Evolutionary conservation across 225 moss, liverwort and hornwort species (phyloP).

Genomic region (Bryum argenteum): DNA sequence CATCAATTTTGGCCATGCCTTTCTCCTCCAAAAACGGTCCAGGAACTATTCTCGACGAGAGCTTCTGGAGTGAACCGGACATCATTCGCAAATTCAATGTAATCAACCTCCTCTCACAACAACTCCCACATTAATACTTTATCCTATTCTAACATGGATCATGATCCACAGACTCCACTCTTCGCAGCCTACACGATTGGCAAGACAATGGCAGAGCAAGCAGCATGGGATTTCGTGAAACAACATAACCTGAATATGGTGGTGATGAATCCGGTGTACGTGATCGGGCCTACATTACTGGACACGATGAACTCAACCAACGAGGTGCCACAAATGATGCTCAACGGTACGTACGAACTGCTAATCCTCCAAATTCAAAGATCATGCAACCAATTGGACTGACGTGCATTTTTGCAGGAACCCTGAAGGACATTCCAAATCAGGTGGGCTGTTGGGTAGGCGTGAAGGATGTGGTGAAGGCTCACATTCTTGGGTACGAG

Average conservation of each 20-base stretch:
- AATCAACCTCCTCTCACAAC: conserved; percentile 21
- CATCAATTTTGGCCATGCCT: conserved; percentile 38
- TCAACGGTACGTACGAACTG: conserved; percentile 18
- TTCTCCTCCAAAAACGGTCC: neutral
- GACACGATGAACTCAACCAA: conserved; percentile 48
- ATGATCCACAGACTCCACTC: neutral
- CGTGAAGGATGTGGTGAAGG: conserved; percentile 63
- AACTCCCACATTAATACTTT: neutral
- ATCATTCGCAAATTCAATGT: conserved; percentile 9
- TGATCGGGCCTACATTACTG: conserved; percentile 50
- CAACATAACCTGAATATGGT: conserved; percentile 60
- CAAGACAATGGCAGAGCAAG: conserved; percentile 64
- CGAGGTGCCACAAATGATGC: neutral
- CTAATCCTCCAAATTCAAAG: too few species aligned
- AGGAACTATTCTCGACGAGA: conserved; percentile 49
- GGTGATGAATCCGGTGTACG: conserved; percentile 45
- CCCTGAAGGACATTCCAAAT: conserved; percentile 20
- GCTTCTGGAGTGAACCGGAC: conserved; percentile 52
- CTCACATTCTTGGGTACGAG: conserved; percentile 68
- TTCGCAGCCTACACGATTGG: conserved; percentile 36
- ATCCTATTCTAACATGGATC: neutral
- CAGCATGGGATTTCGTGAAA: conserved; percentile 71
- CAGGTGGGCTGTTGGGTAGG: conserved; percentile 29
- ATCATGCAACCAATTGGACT: too few species aligned
- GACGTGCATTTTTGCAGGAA: conserved; percentile 15